Evolutionary conservation across 805 yeast genomes (phyloP), one percentile per base, ranked within the genome.

Genomic region (Candida schatavii): DNA sequence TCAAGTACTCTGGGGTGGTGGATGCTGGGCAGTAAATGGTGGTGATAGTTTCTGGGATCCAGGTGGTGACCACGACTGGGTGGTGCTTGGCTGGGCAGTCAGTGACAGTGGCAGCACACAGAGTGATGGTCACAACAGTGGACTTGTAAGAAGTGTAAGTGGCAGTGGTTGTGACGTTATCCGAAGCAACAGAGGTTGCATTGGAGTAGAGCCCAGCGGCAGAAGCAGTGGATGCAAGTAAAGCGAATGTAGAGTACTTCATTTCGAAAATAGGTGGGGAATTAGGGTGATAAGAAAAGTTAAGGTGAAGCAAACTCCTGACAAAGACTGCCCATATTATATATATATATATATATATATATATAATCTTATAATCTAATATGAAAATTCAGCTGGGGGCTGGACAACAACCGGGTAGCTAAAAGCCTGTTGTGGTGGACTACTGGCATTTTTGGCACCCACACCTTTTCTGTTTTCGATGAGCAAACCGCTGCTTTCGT

Each of bases 151-250:
- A 30, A 18, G 41, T 38, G 35, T 38, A 38, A 22, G 41, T 38
- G 11, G 19, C 27, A 19, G 41, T 38, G 11, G 41, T 30, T 5
- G 35, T 31, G 11, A 31, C 20, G 21, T 15, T 14, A 39, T 55
- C 50, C 36, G 66, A 58, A 23, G 27, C 11, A n/a, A n/a, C n/a
- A 39, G 46, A 31, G 39, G 39, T 23, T 3, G 25, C 21, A 15
- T 29, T 38, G 11, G 18, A 6, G 27, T 25, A 39, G 5, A 49
- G 44, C 41, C 49, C 46, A 26, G 55, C 43, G 41, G 42, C 49
- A 34, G 66, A 56, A 37, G 32, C 25, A 7, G 40, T 28, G 20
- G 27, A 9, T 11, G 37, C 63, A 57, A 37, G 56, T 68, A 64
- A 39, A 72, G 74, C 55, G 35, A 31, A 22, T 31, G 35, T 31